Evolutionary conservation across 257 asterid genomes (phyloP), one percentile per base, ranked within the genome.

Genomic region (Eustoma russellianum): DNA sequence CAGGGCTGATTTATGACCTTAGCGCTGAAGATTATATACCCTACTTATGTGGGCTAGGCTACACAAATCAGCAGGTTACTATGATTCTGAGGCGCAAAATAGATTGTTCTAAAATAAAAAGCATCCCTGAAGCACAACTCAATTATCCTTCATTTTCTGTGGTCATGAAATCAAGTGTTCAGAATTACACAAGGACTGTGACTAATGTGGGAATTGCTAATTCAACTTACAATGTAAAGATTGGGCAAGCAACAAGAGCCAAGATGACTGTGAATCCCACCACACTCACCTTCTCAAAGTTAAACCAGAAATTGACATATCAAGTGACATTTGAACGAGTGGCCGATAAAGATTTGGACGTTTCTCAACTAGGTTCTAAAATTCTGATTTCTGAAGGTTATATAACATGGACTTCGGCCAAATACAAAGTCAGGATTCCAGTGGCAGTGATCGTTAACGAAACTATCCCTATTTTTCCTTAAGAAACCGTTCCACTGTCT

Each of bases 141-240:
- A 61, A 61, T 17, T 61, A 61, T 13, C 59, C 66, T 28, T 61
- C 66, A 12, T 61, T 61, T 46, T 61, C 66, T 15, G 43, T 61
- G 24, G 1, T 61, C 41, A 14, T 61, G 16, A 24, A 46, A 40
- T 7, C 35, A n/a, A 38, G 43, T 0, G 38, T 45, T 34, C 53
- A 44, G 44, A 61, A 7, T 13, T 52, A 44, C 5, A 44, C 66
- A 33, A 61, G 66, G 17, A 61, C 66, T 0, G 59, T 61, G 41
- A 61, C 66, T 16, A 61, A 61, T 9, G 59, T 61, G 17, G 66
- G 66, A 1, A 58, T 30, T 11, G 53, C 66, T 17, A 7, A 4
- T n/a, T 55, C 56, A 17, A 17, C 59, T 17, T 61, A 61, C 59
- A 61, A 15, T 12, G 66, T 34, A 3, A 15, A 52, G 13, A 10